These are phyloP conservation scores for Fusarium circinatum DNA, from an alignment of 2,329 filamentous ascomycete genomes.

Conservation along the genomic window DNA sequence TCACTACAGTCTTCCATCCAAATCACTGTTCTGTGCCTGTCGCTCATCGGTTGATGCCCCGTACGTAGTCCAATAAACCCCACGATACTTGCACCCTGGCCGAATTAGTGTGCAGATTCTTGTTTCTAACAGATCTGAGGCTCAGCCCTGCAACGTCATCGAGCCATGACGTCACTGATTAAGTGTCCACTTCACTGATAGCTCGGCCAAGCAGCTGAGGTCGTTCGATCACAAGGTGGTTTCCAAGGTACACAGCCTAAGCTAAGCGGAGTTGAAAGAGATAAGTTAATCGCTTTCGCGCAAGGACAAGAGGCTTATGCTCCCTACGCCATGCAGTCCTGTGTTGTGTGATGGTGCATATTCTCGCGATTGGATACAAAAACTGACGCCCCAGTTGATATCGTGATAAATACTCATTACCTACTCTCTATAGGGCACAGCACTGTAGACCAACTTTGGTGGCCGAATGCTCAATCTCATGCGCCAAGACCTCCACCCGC, in stretches of 20 bases:
- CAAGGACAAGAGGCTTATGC: not conserved
- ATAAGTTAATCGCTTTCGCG: not conserved
- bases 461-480: slow-evolving; percentile 8
- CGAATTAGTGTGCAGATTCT: not conserved
- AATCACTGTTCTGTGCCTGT: slow-evolving; percentile 8
- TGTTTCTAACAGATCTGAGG: not conserved
- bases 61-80: not conserved
- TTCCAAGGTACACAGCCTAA: not conserved
- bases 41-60: not conserved
- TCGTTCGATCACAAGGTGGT: not conserved
- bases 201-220: not conserved
- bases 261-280: not conserved
- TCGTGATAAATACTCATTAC: not conserved
- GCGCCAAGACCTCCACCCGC: slow-evolving; percentile 52
- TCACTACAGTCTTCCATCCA: not conserved
- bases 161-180: slow-evolving; percentile 21
- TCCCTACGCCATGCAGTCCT: not conserved
- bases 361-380: not conserved
- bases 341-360: not conserved
- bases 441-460: not conserved
- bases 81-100: not conserved
- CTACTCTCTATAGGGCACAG: not conserved
- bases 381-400: not conserved
- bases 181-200: not conserved
- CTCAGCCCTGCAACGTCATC: slow-evolving; percentile 15